A percentile compares a stretch with the other conserved stretches of the same genome.
Conservation (phyloP, 2,329 filamentous ascomycete genomes). For the Xylaria sp. region DNA sequence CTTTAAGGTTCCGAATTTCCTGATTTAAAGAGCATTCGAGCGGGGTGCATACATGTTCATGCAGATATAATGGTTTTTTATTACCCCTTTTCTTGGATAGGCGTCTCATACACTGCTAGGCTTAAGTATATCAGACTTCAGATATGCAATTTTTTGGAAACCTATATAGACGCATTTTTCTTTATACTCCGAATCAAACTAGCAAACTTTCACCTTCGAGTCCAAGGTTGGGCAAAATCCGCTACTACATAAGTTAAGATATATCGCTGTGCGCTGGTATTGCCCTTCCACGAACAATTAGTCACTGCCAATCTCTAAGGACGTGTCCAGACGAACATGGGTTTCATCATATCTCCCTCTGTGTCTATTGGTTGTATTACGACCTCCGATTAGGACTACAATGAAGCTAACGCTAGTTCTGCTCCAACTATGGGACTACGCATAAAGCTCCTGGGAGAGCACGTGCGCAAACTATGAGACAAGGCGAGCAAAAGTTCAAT, state of each 20-base stretch:
- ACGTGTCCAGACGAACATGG: not conserved
- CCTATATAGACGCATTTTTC: not conserved
- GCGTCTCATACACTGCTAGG: not conserved
- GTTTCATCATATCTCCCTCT: not conserved
- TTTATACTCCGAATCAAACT: not conserved
- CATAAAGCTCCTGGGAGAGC: not conserved
- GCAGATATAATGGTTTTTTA: not conserved
- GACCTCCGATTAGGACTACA: not conserved
- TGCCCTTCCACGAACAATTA: not conserved
- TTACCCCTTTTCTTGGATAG: not conserved
- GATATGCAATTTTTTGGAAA: not conserved
- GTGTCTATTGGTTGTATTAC: conserved; percentile 18
- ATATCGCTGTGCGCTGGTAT: not conserved
- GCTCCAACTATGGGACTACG: not conserved
- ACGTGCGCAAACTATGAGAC: conserved; percentile 21
- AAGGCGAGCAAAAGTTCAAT: conserved; percentile 6
- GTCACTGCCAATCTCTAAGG: not conserved
- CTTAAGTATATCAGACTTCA: not conserved
- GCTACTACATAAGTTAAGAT: not conserved
- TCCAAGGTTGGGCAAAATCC: not conserved
- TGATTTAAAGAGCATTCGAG: not conserved
- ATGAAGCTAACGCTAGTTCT: not conserved
- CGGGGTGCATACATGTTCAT: not conserved
- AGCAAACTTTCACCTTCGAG: not conserved
- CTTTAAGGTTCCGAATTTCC: not conserved